Evolutionary conservation across 2,329 filamentous ascomycete genomes (phyloP), one percentile per base, ranked within the genome.

Genomic region (Cordyceps cateniannulata): DNA sequence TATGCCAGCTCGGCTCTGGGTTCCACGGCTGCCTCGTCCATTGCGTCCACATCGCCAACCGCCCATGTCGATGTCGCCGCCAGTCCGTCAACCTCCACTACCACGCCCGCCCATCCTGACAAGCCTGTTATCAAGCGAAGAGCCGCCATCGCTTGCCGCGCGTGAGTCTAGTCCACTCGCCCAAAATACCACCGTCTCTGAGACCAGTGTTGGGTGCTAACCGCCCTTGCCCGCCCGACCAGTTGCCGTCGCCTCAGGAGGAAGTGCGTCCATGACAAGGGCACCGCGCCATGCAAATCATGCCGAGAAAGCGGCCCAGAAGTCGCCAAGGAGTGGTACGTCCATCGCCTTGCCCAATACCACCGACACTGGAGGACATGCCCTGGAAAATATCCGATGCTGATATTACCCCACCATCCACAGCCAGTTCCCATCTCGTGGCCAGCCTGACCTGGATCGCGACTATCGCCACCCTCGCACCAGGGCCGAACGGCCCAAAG

Each of bases 241-340:
- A 81, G 80, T 73, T 84, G 81, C 64, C 81, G 81, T 38, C 79
- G 80, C 38, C 79, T 83, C 75, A 77, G 81, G 62, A 82, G 79
- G 68, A 84, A 83, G 71, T 84, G 81, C 65, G 66, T 80, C 20
- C 80, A 83, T 64, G 77, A 81, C 9, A 79, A 76, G 55, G 75
- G 72, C 4, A 69, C 71, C 24, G 72, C 80, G 27, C 81, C 81
- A 18, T 85, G 82, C 64, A 78, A 80, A 61, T 73, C 79, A 5
- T 85, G 82, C 63, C 68, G 70, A 22, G 77, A 81, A 56, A 78
- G 81, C 14, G 80, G 80, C n/a, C 71, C 81, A 20, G 68, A 69
- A 24, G 67, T 77, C 12, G 73, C 51, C 10, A n/a, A 76, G 25
- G 79, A 81, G 68, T 85, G 82, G 81, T 84, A 72, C 69, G 75